A percentile compares a stretch with the other conserved stretches of the same genome.
phyloP scores from a whole-genome alignment of 2,329 filamentous ascomycete genomes.

The Penicillium fuscoglaucum region DNA sequence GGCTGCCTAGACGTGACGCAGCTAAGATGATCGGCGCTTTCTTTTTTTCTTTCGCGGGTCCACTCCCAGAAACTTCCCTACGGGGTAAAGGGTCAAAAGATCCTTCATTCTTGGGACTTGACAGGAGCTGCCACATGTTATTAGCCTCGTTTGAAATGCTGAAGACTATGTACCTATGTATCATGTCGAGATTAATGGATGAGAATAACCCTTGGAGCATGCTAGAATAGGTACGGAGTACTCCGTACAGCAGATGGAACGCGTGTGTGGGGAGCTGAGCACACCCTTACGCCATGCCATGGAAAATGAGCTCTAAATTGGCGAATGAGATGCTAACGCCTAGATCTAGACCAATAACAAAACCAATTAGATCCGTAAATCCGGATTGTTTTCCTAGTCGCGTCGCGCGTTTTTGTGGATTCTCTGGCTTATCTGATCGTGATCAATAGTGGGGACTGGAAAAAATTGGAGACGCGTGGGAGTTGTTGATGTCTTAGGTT shows the following conservation, averaged over 20 bases:
- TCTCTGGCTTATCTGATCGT: conserved; percentile 14
- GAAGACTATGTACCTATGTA: background rate
- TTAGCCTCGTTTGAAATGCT: background rate
- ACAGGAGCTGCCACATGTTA: conserved; percentile 1
- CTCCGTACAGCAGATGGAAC: background rate
- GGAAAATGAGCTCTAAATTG: conserved; percentile 1
- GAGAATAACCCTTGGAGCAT: background rate
- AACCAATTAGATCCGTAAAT: conserved; percentile 25
- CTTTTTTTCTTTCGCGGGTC: conserved; percentile 9
- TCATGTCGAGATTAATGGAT: background rate
- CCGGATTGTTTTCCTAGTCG: conserved; percentile 22
- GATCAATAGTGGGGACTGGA: conserved; percentile 15
- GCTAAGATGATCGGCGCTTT: conserved; percentile 15
- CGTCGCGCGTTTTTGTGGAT: conserved; percentile 19
- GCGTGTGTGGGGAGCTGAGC: conserved; percentile 11
- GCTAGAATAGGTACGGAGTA: background rate
- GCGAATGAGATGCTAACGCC: conserved; percentile 1
- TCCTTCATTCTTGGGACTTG: conserved; percentile 21
- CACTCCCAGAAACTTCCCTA: conserved; percentile 17
- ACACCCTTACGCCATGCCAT: background rate
- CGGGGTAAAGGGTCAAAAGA: conserved; percentile 3
- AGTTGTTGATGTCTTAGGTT: background rate
- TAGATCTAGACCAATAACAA: conserved; percentile 10
- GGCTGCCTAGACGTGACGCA: conserved; percentile 14
- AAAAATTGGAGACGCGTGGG: conserved; percentile 15